A percentile compares a stretch with the other conserved stretches of the same genome.
These are phyloP conservation scores for Fraxinus angustifolia DNA, from an alignment of 305 asterid species.

Conservation along the genomic window DNA sequence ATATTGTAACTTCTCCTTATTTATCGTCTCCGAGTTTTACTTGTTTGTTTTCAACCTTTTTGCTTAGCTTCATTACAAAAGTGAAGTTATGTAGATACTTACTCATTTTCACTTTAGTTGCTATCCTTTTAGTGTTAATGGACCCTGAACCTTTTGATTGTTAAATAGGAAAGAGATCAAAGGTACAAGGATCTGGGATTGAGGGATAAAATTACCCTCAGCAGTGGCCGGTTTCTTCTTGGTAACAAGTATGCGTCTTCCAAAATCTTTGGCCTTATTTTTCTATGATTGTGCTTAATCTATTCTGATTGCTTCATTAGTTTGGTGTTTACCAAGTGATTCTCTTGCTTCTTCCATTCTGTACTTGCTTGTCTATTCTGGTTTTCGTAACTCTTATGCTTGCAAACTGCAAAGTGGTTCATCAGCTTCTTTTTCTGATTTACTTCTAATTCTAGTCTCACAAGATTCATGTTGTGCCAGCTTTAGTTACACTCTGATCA, in stretches of 20 bases:
- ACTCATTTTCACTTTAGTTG: neutral
- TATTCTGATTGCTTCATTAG: neutral
- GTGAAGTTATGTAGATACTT: neutral
- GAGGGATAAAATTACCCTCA: conserved; percentile 96
- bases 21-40: neutral
- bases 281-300: conserved; percentile 10
- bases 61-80: conserved; percentile 11
- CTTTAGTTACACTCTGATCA: neutral
- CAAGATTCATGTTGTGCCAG: neutral
- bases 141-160: conserved; percentile 16
- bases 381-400: conserved; percentile 2
- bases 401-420: neutral
- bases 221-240: conserved; percentile 97
- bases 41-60: conserved; percentile 10
- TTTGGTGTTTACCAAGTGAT: neutral
- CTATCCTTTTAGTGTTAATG: conserved; percentile 2
- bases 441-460: neutral
- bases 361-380: conserved; percentile 4
- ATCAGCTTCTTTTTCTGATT: neutral
- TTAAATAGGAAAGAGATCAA: conserved; percentile 83
- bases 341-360: neutral
- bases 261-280: conserved; percentile 17
- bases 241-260: conserved; percentile 78
- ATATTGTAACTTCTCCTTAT: neutral
- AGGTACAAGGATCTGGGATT: conserved; percentile 97